These are phyloP conservation scores for Mediolabrus comicus DNA, from an alignment of 108 stramenopile species.

Conservation along the genomic window DNA sequence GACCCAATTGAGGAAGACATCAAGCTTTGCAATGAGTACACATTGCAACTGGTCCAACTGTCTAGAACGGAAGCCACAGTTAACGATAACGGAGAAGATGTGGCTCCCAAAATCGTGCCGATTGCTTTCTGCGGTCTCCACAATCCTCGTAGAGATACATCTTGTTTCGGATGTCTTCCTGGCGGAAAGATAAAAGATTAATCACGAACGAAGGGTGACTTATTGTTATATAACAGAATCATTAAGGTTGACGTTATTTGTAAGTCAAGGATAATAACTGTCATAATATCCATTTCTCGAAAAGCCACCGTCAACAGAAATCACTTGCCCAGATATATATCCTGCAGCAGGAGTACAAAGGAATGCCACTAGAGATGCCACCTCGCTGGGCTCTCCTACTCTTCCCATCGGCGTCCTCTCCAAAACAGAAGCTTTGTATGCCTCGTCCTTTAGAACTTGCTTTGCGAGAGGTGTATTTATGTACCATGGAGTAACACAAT, in stretches of 20 bases:
- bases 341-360: conserved; percentile 85
- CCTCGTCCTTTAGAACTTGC: conserved; percentile 79
- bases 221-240: background rate
- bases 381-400: conserved; percentile 80
- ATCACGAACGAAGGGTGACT: no score
- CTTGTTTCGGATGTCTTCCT: conserved; percentile 59
- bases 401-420: conserved; percentile 77
- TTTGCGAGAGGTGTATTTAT: conserved; percentile 87
- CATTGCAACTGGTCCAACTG: conserved; percentile 45
- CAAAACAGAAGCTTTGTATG: conserved; percentile 65
- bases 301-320: conserved; percentile 94
- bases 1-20: conserved; percentile 36
- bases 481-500: conserved; percentile 88
- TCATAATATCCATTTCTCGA: conserved; percentile 78
- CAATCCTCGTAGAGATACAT: conserved; percentile 53
- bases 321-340: conserved; percentile 95
- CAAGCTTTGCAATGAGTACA: conserved; percentile 56
- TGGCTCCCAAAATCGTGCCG: conserved; percentile 39
- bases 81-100: background rate
- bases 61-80: conserved; percentile 3
- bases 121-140: conserved; percentile 78
- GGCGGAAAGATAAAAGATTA: conserved; percentile 26
- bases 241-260: background rate
- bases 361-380: conserved; percentile 87
- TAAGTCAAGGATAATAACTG: conserved; percentile 6